Evolutionary conservation across 2,329 filamentous ascomycete species (phyloP).

Genomic region (Cladosporium austrohemisphaericum): DNA sequence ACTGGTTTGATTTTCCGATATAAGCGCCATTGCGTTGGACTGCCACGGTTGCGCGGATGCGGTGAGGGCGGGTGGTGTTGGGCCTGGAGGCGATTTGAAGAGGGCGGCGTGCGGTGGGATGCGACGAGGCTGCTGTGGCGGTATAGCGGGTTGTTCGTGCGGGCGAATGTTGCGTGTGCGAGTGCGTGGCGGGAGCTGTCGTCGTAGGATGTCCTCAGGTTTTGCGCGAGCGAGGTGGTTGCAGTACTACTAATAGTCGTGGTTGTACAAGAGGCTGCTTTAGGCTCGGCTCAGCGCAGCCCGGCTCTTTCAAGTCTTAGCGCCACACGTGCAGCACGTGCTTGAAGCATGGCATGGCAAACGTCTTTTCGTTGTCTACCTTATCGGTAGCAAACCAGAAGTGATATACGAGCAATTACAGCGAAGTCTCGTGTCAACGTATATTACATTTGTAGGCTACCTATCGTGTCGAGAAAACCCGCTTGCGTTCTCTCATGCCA

Average conservation of each 20-base stretch:
- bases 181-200: not conserved
- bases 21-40: constrained; percentile 61
- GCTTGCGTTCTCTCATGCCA: not conserved
- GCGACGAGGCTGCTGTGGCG: not conserved
- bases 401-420: too few relatives aligned
- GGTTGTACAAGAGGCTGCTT: too few relatives aligned
- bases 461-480: not conserved
- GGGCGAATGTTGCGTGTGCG: not conserved
- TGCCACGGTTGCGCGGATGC: constrained; percentile 43
- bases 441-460: not conserved
- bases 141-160: not conserved
- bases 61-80: not conserved
- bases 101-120: not conserved
- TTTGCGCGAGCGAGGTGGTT: too few relatives aligned
- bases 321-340: too few relatives aligned
- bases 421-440: not conserved
- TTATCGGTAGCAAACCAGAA: not conserved
- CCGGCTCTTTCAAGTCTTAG: too few relatives aligned
- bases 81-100: constrained; percentile 3
- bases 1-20: constrained; percentile 66
- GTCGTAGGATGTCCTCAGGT: too few relatives aligned
- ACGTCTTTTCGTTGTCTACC: too few relatives aligned
- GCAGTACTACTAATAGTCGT: too few relatives aligned
- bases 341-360: too few relatives aligned
- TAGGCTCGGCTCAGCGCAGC: too few relatives aligned